Conservation (phyloP, 2,329 filamentous ascomycete genomes). For the Achaetomium macrosporum region DNA sequence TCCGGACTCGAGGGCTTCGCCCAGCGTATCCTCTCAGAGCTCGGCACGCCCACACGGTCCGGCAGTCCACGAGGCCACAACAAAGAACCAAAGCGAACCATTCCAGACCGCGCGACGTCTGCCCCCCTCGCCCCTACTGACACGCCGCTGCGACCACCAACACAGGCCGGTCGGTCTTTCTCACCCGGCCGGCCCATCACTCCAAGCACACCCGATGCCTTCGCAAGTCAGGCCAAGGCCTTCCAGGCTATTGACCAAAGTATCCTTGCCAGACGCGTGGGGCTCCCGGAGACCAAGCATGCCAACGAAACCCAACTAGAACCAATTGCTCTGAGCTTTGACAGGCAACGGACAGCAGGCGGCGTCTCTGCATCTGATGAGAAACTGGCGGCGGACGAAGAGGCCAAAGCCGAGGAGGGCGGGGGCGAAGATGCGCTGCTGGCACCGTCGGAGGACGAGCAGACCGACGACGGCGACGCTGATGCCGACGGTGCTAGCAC, state of each 20-base stretch:
- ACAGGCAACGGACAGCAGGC: slow-evolving; percentile 29
- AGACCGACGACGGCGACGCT: slow-evolving; percentile 2
- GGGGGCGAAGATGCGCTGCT: slow-evolving; percentile 23
- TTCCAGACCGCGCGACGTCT: slow-evolving; percentile 25
- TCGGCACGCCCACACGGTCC: slow-evolving; percentile 48
- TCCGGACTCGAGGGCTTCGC: slow-evolving; percentile 56
- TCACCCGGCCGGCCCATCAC: slow-evolving; percentile 32
- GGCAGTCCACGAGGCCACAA: slow-evolving; percentile 43
- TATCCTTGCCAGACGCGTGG: slow-evolving; percentile 51
- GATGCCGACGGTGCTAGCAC: neutral
- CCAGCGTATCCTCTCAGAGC: slow-evolving; percentile 56
- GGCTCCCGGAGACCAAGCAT: slow-evolving; percentile 37
- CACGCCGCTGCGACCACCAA: slow-evolving; percentile 30
- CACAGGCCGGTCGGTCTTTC: slow-evolving; percentile 31
- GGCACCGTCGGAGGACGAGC: slow-evolving; percentile 21
- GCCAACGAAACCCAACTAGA: slow-evolving; percentile 24
- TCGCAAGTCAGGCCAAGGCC: slow-evolving; percentile 50
- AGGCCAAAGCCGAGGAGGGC: slow-evolving; percentile 15
- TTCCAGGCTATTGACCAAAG: slow-evolving; percentile 61
- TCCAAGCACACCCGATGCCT: slow-evolving; percentile 13
- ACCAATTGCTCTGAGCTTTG: slow-evolving; percentile 44
- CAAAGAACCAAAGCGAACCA: slow-evolving; percentile 37
- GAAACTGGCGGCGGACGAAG: slow-evolving; percentile 6
- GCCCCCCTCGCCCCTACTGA: slow-evolving; percentile 29
- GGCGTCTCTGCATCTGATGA: slow-evolving; percentile 9